Conservation (phyloP, 176 grass and related monocot genomes). For the Alopecurus myosuroides region DNA sequence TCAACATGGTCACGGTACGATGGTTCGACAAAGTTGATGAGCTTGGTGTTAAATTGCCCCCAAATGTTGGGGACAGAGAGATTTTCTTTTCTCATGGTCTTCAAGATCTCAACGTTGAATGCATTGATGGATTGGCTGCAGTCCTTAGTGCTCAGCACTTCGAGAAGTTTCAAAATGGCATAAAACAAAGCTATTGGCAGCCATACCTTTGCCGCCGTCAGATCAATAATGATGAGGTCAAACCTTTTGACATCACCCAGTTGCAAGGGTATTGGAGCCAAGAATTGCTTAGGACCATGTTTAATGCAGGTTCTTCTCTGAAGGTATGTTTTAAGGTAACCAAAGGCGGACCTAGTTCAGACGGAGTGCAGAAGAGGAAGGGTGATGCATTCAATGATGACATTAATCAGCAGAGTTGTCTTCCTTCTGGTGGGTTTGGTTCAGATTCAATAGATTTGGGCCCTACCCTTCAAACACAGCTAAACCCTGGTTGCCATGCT, state of each 20-base stretch:
- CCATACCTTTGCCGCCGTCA: constrained; percentile 66
- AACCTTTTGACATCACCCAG: constrained; percentile 76
- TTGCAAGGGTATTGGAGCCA: constrained; percentile 94
- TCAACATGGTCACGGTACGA: constrained; percentile 69
- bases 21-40: constrained; percentile 95
- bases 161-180: constrained; percentile 54
- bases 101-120: constrained; percentile 93
- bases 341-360: constrained; percentile 30
- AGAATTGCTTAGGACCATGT: constrained; percentile 69
- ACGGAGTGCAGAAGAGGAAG: constrained; percentile 51
- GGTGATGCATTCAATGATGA: neutral
- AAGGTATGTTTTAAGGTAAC: constrained; percentile 79
- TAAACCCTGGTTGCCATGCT: constrained; percentile 53
- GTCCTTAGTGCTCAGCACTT: constrained; percentile 79
- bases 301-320: constrained; percentile 47
- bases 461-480: constrained; percentile 27
- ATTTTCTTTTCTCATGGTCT: constrained; percentile 82
- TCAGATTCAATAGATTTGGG: constrained; percentile 21
- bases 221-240: constrained; percentile 65
- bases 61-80: constrained; percentile 54
- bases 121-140: constrained; percentile 88
- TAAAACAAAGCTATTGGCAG: constrained; percentile 31
- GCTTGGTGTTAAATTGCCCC: constrained; percentile 55
- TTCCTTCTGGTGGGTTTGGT: constrained; percentile 3
- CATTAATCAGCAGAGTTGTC: neutral